Base-by-base conservation (phyloP, 768 basidiomycete genomes). In the Tricholoma saponaceum region DNA sequence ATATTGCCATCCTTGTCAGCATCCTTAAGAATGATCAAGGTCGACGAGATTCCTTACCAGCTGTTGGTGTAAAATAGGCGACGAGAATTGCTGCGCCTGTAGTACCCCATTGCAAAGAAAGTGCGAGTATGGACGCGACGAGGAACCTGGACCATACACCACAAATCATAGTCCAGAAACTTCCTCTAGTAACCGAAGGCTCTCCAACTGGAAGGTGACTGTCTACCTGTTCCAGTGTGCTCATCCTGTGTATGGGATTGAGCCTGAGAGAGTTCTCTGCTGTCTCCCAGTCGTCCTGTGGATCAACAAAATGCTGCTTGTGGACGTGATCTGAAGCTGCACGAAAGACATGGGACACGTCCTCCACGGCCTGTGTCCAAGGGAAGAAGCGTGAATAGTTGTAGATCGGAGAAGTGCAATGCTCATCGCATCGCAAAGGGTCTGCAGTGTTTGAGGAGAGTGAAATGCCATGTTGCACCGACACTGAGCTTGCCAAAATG, bases 351-450 rank as follows among this genome's bases (percentile, higher is more conserved):
- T 59, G 56, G 12, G 58, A 62, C 0, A 69, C 62, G 1, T 60
- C 32, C 49, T 68, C 67, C 8, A 70, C 70, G 1, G 65, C 64
- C 26, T 68, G 55, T 3, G 58, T 62, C 70, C 70, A 73, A 5
- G 70, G 55, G 4, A 70, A 26, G 28, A 70, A 65, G 13, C 70
- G 67, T 1, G 72, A 63, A 32, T 73, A 73, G 54, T 70, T 70
- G 56, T 65, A 72, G n/a, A 70, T 66, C 3, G 70, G 69, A 5
- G 67, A 55, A 1, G 66, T 63, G 49, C 62, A 64, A 10, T 54
- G 49, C 51, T 68, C 64, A 43, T 71, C 70, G 18, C 47, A 9
- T 20, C 60, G 61, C 8, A 66, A 30, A 1, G 58, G 44, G 37
- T 66, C 64, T 4, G 51, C 20, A 13, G 39, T 43, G 20, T 50